Evolutionary conservation across 202 grass and related monocot species (phyloP).

Genomic region (Eragrostis tef): DNA sequence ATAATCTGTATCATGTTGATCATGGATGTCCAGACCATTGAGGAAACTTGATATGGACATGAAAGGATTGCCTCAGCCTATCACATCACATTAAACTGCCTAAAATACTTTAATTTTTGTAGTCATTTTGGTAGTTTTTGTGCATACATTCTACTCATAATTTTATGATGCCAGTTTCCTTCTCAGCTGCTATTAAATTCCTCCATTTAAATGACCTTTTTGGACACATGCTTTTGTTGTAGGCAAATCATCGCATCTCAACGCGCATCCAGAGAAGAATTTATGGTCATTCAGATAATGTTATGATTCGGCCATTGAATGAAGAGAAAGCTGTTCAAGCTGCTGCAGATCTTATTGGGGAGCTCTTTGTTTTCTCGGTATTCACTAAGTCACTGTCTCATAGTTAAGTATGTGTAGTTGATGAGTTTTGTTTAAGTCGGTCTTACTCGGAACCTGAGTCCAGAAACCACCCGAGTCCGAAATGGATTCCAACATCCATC

Average conservation of each 20-base stretch:
- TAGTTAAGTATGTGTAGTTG: constrained; percentile 17
- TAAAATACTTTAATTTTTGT: constrained; percentile 27
- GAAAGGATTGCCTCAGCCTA: background rate
- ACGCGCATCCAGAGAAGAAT: constrained; percentile 83
- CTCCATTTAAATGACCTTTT: background rate
- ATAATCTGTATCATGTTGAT: background rate
- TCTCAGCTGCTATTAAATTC: constrained; percentile 12
- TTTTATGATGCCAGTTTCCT: background rate
- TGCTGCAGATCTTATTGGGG: constrained; percentile 88
- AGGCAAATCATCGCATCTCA: constrained; percentile 80
- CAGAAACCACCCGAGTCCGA: background rate
- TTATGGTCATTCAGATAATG: constrained; percentile 72
- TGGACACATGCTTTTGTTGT: background rate
- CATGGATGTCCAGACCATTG: constrained; percentile 2
- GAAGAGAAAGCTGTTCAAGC: constrained; percentile 97
- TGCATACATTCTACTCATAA: constrained; percentile 8
- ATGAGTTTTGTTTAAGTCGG: background rate
- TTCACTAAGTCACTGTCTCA: constrained; percentile 33
- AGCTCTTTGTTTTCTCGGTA: constrained; percentile 94
- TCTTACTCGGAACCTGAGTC: background rate
- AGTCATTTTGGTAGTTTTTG: background rate
- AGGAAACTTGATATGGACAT: background rate
- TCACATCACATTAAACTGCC: constrained; percentile 9
- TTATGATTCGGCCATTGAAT: constrained; percentile 76
- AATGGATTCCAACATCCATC: background rate